Base-by-base conservation (phyloP, 257 asterid species). In the Solanum infundibuliforme region DNA sequence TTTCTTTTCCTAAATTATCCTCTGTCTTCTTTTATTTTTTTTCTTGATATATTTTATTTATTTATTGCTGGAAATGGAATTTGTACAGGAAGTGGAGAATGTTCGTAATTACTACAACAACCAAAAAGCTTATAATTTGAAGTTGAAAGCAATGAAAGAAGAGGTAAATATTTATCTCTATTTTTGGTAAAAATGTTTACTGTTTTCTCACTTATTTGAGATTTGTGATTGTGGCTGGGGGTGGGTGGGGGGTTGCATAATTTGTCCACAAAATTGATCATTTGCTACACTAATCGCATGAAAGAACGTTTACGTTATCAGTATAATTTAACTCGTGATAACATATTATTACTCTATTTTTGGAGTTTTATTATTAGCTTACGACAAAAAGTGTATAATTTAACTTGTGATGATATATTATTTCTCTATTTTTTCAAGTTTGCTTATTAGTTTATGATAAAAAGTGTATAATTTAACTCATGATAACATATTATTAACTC, bases 121-220 rank as follows among this genome's bases (percentile, higher is more conserved):
- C 13, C 83, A 90, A 89, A 87, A 90, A 31, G 88, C 91, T 68
- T 25, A 84, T 43, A 93, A 92, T 91, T 73, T 89, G 74, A 65
- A 91, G 83, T 83, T 92, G 74, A 91, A 91, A 90, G 91, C 91
- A 76, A 82, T 81, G 86, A 90, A 88, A 84, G 89, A 91, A 86
- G 88, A 90, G 94, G 96, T 93, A 29, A 31, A 62, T n/a, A 25
- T n/a, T 43, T 9, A 73, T 34, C 46, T 73, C 81, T 73, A 73
- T 73, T 73, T 73, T 73, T 34, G 46, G 48, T 18, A 4, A 73
- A 68, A 8, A 32, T 16, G 0, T 13, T 12, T 12, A 68, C 10
- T 34, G 18, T 73, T 73, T 73, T 72, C 79, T 8, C 7, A 72
- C 25, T 3, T 71, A 14, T 71, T 31, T 71, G 77, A 7, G 41